Conservation (phyloP, 768 basidiomycete species). For the Macrolepiota fuliginosa region DNA sequence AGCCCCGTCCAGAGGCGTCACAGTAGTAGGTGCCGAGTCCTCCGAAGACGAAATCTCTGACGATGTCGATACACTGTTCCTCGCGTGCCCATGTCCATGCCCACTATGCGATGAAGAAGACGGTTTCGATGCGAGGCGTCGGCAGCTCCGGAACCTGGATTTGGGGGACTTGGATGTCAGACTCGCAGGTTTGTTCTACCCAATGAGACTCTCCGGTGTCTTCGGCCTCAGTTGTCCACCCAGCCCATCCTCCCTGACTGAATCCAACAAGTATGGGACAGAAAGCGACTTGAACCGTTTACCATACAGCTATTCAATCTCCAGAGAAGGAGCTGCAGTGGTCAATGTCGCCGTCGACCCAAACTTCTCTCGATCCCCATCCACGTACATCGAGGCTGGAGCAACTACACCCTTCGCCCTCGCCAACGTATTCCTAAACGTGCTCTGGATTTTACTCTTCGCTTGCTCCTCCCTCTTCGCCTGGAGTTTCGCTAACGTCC, state of each 20-base stretch:
- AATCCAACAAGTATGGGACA: constrained; percentile 8
- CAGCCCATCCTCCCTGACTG: constrained; percentile 1
- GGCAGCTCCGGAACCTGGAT: constrained; percentile 48
- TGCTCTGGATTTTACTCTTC: constrained; percentile 29
- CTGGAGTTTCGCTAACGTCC: constrained; percentile 22
- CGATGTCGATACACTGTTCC: constrained; percentile 58
- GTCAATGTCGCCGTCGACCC: not conserved
- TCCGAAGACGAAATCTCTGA: constrained; percentile 67
- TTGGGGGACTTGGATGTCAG: too few species aligned
- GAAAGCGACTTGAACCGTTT: constrained; percentile 12
- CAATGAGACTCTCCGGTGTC: constrained; percentile 20
- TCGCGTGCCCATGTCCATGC: too few species aligned
- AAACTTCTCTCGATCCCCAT: constrained; percentile 3
- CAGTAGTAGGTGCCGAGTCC: too few species aligned
- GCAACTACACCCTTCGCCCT: too few species aligned
- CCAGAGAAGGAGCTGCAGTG: not conserved
- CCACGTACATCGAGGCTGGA: constrained; percentile 15
- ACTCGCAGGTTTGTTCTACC: constrained; percentile 45
- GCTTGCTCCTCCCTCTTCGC: constrained; percentile 25
- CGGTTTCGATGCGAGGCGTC: constrained; percentile 40
- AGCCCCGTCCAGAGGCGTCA: too few species aligned
- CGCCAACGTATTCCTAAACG: constrained; percentile 33
- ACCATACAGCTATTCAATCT: not conserved
- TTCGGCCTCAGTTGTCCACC: too few species aligned
- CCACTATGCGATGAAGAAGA: too few species aligned